These are phyloP conservation scores for Cytospora mali DNA, from an alignment of 2,329 filamentous ascomycete genomes.

Conservation along the genomic window DNA sequence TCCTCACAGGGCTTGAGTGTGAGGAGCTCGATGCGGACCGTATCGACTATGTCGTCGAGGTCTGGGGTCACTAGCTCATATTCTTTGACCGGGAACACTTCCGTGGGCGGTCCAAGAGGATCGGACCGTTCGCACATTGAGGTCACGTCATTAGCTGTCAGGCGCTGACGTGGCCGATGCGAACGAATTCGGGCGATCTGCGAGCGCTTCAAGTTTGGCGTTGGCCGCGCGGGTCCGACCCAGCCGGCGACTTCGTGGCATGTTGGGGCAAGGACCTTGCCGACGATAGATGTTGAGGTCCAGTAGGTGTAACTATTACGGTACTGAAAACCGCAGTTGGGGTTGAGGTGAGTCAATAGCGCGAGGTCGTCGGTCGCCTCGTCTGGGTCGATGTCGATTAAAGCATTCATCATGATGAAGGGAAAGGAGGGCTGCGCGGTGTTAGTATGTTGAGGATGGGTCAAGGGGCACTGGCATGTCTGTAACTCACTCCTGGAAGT, in stretches of 20 bases:
- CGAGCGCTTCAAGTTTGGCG: conserved; percentile 65
- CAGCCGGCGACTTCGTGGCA: conserved; percentile 72
- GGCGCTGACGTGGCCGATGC: conserved; percentile 56
- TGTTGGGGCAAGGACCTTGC: conserved; percentile 74
- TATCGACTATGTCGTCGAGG: conserved; percentile 60
- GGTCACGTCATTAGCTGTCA: conserved; percentile 62
- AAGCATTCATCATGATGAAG: conserved; percentile 76
- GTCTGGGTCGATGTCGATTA: conserved; percentile 75
- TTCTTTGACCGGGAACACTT: conserved; percentile 66
- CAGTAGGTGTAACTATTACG: conserved; percentile 75
- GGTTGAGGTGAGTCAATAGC: conserved; percentile 68
- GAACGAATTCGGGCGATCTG: conserved; percentile 72
- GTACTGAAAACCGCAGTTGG: conserved; percentile 75
- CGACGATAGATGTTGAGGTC: conserved; percentile 71
- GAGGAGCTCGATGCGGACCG: conserved; percentile 70
- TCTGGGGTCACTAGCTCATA: conserved; percentile 65
- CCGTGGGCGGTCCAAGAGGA: conserved; percentile 65
- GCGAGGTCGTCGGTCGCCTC: conserved; percentile 66
- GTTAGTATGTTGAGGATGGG: not conserved
- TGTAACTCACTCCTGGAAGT: conserved; percentile 63
- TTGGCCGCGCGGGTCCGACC: conserved; percentile 72
- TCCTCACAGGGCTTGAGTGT: conserved; percentile 54
- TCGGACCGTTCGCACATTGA: conserved; percentile 70
- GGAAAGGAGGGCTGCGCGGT: conserved; percentile 59
- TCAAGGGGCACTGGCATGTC: not conserved